Conservation (phyloP, 2,329 filamentous ascomycete genomes). For the Trematosphaeria pertusa region DNA sequence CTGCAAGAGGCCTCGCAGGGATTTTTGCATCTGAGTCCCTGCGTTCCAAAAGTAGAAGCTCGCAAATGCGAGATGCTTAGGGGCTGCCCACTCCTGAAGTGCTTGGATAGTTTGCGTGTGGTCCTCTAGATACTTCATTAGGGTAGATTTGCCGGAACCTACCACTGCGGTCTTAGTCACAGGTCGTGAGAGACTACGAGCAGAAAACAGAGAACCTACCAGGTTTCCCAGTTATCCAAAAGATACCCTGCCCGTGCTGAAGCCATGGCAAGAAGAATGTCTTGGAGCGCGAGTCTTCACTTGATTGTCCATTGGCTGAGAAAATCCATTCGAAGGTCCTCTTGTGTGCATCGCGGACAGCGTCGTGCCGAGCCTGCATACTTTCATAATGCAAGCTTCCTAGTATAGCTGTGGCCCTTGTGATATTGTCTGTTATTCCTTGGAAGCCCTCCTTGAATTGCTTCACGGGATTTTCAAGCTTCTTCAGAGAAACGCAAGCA, state of each 20-base stretch:
- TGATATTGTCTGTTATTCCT: no score
- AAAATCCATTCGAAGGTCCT: conserved; percentile 18
- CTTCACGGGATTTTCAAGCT: neutral
- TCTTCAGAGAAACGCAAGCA: no score
- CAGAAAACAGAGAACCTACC: conserved; percentile 18
- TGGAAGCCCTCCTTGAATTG: neutral
- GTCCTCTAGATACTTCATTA: conserved; percentile 39
- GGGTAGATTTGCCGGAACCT: conserved; percentile 42
- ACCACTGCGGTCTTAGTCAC: neutral
- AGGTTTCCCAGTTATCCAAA: conserved; percentile 54
- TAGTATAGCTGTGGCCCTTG: neutral
- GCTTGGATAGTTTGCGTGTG: conserved; percentile 12
- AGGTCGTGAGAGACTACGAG: neutral
- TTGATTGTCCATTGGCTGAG: neutral
- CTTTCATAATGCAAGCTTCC: conserved; percentile 4
- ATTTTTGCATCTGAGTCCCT: conserved; percentile 25
- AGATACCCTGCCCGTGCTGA: neutral
- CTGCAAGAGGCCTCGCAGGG: conserved; percentile 22
- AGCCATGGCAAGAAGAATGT: conserved; percentile 9
- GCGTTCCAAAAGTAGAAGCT: conserved; percentile 42
- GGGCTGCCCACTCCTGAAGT: conserved; percentile 25
- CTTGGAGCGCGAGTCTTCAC: neutral
- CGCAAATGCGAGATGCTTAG: conserved; percentile 5
- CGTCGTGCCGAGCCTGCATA: conserved; percentile 4
- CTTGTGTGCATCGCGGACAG: conserved; percentile 5